Evolutionary conservation across 805 yeast species (phyloP).

Genomic region (Metschnikowia santaceciliae): DNA sequence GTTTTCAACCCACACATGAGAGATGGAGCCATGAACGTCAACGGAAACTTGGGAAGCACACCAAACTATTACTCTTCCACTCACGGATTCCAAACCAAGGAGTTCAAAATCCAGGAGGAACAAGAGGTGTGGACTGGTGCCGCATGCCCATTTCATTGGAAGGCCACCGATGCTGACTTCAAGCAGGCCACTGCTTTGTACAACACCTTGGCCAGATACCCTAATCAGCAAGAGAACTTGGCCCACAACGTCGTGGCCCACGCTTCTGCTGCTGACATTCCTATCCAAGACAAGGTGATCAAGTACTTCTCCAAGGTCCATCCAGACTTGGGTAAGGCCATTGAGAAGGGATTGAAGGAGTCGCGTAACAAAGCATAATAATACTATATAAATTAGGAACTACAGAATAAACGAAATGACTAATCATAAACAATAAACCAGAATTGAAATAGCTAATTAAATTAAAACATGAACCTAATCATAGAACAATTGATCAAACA

Average conservation of each 20-base stretch:
- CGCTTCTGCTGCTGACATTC: conserved; percentile 61
- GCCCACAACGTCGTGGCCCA: conserved; percentile 83
- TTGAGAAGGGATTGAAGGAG: conserved; percentile 60
- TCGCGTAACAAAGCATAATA: conserved; percentile 38
- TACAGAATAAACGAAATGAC: neutral
- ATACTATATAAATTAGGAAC: neutral
- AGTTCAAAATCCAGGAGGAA: conserved; percentile 50
- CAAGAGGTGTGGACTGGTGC: conserved; percentile 83
- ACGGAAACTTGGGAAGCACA: conserved; percentile 65
- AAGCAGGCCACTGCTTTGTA: conserved; percentile 75
- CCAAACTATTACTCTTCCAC: conserved; percentile 71
- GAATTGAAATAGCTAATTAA: no score
- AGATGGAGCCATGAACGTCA: conserved; percentile 70
- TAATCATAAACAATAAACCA: no score
- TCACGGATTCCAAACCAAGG: conserved; percentile 46
- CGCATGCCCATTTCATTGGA: conserved; percentile 87
- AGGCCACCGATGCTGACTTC: conserved; percentile 67
- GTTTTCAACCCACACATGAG: conserved; percentile 64
- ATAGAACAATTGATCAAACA: no score
- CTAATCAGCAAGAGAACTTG: conserved; percentile 80
- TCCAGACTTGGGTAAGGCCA: conserved; percentile 59
- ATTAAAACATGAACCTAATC: no score
- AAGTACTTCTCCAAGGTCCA: conserved; percentile 74
- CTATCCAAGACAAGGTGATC: conserved; percentile 74
- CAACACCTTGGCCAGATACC: conserved; percentile 70